A percentile compares a stretch with the other conserved stretches of the same genome.
Conservation (phyloP, 2,329 filamentous ascomycete genomes). For the Tolypocladium sp. region DNA sequence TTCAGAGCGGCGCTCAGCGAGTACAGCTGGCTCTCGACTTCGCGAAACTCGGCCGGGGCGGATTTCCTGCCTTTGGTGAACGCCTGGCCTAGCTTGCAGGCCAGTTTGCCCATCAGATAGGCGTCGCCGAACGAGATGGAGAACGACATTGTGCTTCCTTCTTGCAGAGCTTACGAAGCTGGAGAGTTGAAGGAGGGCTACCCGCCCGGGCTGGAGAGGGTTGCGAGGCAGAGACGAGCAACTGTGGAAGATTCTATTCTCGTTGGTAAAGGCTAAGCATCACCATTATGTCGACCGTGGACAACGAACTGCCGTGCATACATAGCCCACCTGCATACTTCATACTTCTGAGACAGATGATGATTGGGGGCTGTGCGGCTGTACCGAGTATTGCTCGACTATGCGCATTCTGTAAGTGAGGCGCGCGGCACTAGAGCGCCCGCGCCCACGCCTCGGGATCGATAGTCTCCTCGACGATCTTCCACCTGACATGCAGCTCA, state of each 20-base stretch:
- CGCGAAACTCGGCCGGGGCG: slow-evolving; percentile 4
- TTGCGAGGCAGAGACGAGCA: neutral
- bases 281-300: neutral
- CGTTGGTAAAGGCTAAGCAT: neutral
- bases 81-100: slow-evolving; percentile 2
- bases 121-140: slow-evolving; percentile 2
- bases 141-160: neutral
- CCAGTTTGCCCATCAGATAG: slow-evolving; percentile 2
- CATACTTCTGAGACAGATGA: neutral
- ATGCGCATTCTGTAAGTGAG: neutral
- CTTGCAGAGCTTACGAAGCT: neutral
- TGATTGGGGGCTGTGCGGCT: neutral
- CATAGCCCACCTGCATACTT: neutral
- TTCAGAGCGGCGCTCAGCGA: slow-evolving; percentile 4
- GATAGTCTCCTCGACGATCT: neutral
- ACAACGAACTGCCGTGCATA: neutral
- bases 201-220: neutral
- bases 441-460: neutral
- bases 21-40: slow-evolving; percentile 5
- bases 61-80: slow-evolving; percentile 5
- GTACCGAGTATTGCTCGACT: neutral
- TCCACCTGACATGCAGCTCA: neutral
- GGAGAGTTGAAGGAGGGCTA: neutral
- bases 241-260: neutral
- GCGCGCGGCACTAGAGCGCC: neutral